Evolutionary conservation across 176 grass and related monocot species (phyloP), one percentile per base, ranked within the genome.

Genomic region (Eleusine indica): DNA sequence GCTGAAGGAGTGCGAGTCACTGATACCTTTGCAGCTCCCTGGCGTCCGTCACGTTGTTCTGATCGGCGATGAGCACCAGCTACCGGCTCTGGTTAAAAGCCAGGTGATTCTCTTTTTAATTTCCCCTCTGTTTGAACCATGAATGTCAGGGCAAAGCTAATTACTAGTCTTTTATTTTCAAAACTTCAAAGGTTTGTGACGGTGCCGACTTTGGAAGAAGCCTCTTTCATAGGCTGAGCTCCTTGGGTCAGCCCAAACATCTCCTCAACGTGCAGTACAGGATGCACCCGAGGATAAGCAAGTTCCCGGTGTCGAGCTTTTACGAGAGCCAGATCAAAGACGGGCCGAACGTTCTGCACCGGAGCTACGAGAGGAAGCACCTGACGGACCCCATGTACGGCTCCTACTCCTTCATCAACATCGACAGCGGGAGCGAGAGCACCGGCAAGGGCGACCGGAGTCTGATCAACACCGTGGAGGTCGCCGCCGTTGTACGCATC

Each of bases 261-360:
- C 92, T 97, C 74, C 88, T 97, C 0, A 14, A 94, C 19, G 52
- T 93, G 42, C 95, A 97, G 78, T 94, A 97, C 79, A 70, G 90
- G 35, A 97, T 97, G 95, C 92, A 94, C 68, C 92, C 95, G 0
- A 52, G 10, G 14, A 97, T 97, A 57, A 97, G 95, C 66, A 92
- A 75, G 73, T 94, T 97, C 80, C 95, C 95, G 0, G 77, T 92
- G 56, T 56, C 40, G 3, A 86, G 66, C 25, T 94, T 93, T 17
- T 97, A 94, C 25, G 43, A 28, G 16, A 56, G 25, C 56, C 73
- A 42, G 37, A 92, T 97, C 1, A 21, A 56, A 3, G 78, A 97
- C 49, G 92, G 86, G 0, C 39, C 75, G 7, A 94, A 97, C 71
- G 95, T 97, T 38, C 77, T 76, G 10, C n/a, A 28, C 4, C 28